Evolutionary conservation across 179 eudicot species (phyloP).

Genomic region (Patellifolia procumbens): DNA sequence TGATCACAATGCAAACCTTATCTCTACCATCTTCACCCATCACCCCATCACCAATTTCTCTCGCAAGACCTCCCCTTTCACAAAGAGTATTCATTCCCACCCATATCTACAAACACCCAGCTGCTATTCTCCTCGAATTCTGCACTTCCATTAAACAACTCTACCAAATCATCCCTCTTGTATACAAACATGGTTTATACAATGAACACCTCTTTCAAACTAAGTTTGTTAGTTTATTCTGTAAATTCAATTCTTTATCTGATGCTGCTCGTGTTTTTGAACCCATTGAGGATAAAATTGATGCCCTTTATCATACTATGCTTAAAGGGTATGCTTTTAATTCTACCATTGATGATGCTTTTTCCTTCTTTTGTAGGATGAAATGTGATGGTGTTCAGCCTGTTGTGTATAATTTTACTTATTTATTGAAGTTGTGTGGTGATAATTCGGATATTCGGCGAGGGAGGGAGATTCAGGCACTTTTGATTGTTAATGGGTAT

Average conservation of each 20-base stretch:
- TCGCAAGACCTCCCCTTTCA: slow-evolving; percentile 29
- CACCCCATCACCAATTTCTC: slow-evolving; percentile 14
- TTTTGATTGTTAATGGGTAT: slow-evolving; percentile 40
- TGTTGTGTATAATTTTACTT: slow-evolving; percentile 53
- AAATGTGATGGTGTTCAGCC: slow-evolving; percentile 38
- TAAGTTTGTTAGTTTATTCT: slow-evolving; percentile 59
- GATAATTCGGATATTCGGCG: slow-evolving; percentile 40
- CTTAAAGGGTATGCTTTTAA: slow-evolving; percentile 57
- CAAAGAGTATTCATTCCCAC: slow-evolving; percentile 38
- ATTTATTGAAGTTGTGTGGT: slow-evolving; percentile 62
- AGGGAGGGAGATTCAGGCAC: slow-evolving; percentile 63
- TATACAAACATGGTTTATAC: slow-evolving; percentile 58
- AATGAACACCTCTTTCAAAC: slow-evolving; percentile 57
- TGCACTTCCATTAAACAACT: slow-evolving; percentile 53
- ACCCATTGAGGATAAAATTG: slow-evolving; percentile 48
- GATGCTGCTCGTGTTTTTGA: slow-evolving; percentile 61
- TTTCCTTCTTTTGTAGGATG: slow-evolving; percentile 49
- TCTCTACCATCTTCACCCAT: slow-evolving; percentile 9
- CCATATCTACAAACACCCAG: slow-evolving; percentile 55
- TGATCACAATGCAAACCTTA: slow-evolving; percentile 21
- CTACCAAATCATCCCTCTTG: slow-evolving; percentile 49
- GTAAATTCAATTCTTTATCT: slow-evolving; percentile 44
- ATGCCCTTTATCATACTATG: slow-evolving; percentile 57
- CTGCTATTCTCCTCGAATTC: slow-evolving; percentile 58
- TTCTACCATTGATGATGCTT: slow-evolving; percentile 30